Conservation (phyloP, 805 yeast species). For the Saccharomycopsis malanga region DNA sequence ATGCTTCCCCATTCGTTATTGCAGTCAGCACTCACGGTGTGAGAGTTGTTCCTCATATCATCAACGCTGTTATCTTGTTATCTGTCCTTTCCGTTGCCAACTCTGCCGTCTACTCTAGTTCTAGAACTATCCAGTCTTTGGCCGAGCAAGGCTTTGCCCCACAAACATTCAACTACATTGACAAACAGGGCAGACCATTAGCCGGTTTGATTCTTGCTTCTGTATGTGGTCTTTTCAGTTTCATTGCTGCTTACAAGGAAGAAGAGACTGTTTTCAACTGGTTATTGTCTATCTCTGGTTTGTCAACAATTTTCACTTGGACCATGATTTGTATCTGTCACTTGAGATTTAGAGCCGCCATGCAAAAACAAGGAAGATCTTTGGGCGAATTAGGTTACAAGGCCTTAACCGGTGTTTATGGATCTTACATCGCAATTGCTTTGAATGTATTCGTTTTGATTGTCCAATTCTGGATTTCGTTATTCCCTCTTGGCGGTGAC, state of each 20-base stretch:
- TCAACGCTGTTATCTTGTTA: conserved; percentile 66
- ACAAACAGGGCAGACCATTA: conserved; percentile 50
- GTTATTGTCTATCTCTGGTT: conserved; percentile 56
- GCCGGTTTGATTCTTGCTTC: conserved; percentile 46
- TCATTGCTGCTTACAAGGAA: conserved; percentile 57
- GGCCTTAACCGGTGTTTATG: conserved; percentile 46
- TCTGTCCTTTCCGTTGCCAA: conserved; percentile 74
- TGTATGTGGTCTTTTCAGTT: conserved; percentile 53
- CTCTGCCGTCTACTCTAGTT: conserved; percentile 66
- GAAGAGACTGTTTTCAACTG: conserved; percentile 55
- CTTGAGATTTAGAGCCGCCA: conserved; percentile 52
- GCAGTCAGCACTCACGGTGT: conserved; percentile 60
- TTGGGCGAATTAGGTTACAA: conserved; percentile 45
- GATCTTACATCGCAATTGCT: conserved; percentile 44
- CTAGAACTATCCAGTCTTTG: conserved; percentile 60
- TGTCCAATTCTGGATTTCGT: conserved; percentile 62
- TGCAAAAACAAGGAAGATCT: conserved; percentile 47
- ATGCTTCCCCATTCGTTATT: conserved; percentile 70
- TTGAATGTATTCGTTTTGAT: conserved; percentile 44
- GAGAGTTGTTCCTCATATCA: conserved; percentile 58
- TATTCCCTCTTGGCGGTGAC: conserved; percentile 42
- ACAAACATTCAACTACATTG: conserved; percentile 41
- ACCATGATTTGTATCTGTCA: conserved; percentile 48
- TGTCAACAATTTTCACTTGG: conserved; percentile 61
- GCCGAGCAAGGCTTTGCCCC: conserved; percentile 71